Evolutionary conservation across 2,329 filamentous ascomycete species (phyloP), one percentile per base, ranked within the genome.

Genomic region (Arthrobotrys iridis): DNA sequence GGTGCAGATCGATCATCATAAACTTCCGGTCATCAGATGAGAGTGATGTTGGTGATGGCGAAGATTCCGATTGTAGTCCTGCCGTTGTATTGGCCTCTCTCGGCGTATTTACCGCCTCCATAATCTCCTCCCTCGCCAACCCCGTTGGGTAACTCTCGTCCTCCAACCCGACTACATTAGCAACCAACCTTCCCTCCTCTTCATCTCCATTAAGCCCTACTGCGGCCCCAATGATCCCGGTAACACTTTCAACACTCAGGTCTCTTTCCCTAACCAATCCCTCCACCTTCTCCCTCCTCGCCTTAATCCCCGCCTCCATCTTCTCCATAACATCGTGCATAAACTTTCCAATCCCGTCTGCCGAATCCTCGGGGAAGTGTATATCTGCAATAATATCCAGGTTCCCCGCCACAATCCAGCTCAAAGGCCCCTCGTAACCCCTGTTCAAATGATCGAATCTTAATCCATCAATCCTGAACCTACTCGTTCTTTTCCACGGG

Each of bases 271-370:
- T 60, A n/a, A 74, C 60, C 55, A 74, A 43, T 4, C 52, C 45
- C 18, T 64, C 66, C 20, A 74, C 37, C 30, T 67, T 74, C n/a
- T 74, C 62, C 11, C 62, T 57, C 4, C 70, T 41, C 0, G 45
- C 37, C 0, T 90, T 93, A 20, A 98, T 93, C 0, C 93, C 93
- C 45, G 95, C 93, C 83, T 99, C 95, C 80, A 99, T 88, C 76
- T 93, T 91, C 81, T 98, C 94, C 82, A 98, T 98, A 80, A 99
- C 93, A 81, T 97, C 93, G n/a, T 91, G 90, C 87, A 99, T 91
- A 48, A 97, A 93, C 81, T 97, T 97, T 22, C 90, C 91, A 66
- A 99, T 90, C 77, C 93, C 92, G 77, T 94, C 93, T 72, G 96
- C 92, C 41, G 89, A 88, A 64, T 98, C 95, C 30, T 89, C 88